Evolutionary conservation across 2,329 filamentous ascomycete species (phyloP).

Genomic region (Cladosporium sp.): DNA sequence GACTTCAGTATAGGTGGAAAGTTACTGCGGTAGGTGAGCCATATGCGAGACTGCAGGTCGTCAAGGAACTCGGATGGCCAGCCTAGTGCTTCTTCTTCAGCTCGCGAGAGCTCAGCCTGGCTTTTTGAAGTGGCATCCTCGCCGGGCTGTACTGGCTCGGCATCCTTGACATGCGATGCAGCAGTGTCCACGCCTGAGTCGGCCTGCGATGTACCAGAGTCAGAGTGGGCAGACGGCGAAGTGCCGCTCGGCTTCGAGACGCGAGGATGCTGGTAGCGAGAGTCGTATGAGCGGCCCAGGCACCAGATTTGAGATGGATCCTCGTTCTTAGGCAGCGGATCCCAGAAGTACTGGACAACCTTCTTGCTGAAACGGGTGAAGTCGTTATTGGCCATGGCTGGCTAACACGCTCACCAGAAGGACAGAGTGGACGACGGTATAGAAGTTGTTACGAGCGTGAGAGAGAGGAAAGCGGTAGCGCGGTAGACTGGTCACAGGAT

Average conservation of each 20-base stretch:
- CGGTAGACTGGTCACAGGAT: constrained; percentile 1
- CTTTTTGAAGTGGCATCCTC: constrained; percentile 33
- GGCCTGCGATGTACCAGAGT: constrained; percentile 36
- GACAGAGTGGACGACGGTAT: neutral
- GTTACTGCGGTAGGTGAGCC: constrained; percentile 93
- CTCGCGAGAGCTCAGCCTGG: constrained; percentile 33
- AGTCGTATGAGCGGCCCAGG: constrained; percentile 61
- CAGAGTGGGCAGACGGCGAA: constrained; percentile 36
- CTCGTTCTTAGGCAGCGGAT: constrained; percentile 84
- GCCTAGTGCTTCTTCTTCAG: constrained; percentile 49
- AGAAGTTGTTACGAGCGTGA: neutral
- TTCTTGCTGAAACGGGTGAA: constrained; percentile 73
- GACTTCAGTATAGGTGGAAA: constrained; percentile 83
- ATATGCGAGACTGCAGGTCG: constrained; percentile 89
- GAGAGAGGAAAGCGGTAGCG: neutral
- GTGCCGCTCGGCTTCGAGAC: constrained; percentile 27
- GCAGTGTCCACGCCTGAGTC: constrained; percentile 37
- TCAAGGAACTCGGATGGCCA: constrained; percentile 87
- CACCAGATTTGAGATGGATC: constrained; percentile 80
- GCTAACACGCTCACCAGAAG: neutral
- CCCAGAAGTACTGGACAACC: constrained; percentile 89
- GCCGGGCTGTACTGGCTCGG: constrained; percentile 23
- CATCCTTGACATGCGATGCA: neutral
- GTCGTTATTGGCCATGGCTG: constrained; percentile 67
- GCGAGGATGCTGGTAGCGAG: constrained; percentile 30